A percentile compares a stretch with the other conserved stretches of the same genome.
These are phyloP conservation scores for Asclepias syriaca DNA, from an alignment of 257 asterid genomes.

Conservation along the genomic window DNA sequence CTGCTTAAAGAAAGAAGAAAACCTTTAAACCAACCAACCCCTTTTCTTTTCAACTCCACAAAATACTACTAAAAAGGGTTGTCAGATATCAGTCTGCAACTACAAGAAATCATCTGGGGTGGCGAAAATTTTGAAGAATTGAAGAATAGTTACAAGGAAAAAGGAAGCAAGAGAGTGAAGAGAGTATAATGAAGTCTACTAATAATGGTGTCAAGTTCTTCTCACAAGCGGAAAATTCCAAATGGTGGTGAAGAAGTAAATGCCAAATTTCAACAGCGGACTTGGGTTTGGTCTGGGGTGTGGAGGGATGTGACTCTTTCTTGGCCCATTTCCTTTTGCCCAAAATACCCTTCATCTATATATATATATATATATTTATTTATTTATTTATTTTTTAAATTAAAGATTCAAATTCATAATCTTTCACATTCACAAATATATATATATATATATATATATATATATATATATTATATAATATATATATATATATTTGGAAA, in stretches of 20 bases:
- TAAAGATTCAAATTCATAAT: no score
- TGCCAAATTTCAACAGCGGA: conserved; percentile 11
- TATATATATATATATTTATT: no score
- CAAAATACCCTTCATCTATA: not conserved
- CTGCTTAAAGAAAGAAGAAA: conserved; percentile 4
- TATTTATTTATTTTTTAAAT: no score
- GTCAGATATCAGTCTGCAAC: conserved; percentile 17
- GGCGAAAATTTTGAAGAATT: conserved; percentile 17
- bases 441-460: no score
- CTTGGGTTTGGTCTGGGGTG: not conserved
- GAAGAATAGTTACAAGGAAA: not conserved
- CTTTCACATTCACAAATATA: no score
- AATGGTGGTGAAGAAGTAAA: conserved; percentile 12
- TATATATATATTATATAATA: no score
- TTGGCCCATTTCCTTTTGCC: not conserved
- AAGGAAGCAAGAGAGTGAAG: conserved; percentile 1
- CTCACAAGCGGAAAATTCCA: not conserved
- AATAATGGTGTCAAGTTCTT: not conserved
- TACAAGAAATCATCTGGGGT: conserved; percentile 34
- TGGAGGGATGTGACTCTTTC: not conserved
- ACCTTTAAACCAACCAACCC: conserved; percentile 1
- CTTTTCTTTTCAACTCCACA: not conserved
- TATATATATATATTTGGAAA: no score
- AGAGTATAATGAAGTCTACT: conserved; percentile 16
- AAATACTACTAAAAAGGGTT: conserved; percentile 24